Percentiles rank a stretch among this genome's conserved stretches.
These are phyloP conservation scores for Pistacia vera DNA, from an alignment of 345 rosid genomes.

Conservation along the genomic window DNA sequence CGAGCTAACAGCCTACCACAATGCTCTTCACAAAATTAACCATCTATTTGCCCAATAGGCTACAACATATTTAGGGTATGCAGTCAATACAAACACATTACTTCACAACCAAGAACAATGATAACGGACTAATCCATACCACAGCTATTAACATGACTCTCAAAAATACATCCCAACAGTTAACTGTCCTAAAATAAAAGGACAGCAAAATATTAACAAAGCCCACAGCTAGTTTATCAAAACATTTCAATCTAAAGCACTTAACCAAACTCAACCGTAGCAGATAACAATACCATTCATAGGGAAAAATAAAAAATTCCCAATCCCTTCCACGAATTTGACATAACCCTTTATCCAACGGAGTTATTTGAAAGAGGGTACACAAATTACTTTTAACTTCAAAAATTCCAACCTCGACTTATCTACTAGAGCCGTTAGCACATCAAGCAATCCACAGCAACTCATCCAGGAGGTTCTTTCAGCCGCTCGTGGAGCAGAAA, in stretches of 20 bases:
- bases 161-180: neutral
- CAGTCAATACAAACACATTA: neutral
- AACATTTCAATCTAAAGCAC: neutral
- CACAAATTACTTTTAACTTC: neutral
- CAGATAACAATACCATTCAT: neutral
- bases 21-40: neutral
- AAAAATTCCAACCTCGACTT: constrained; percentile 50
- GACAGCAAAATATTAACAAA: neutral
- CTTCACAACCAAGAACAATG: too few relatives aligned
- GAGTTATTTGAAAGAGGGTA: neutral
- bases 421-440: constrained; percentile 65
- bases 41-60: too few relatives aligned
- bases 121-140: neutral
- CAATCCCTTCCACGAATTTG: neutral
- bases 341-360: neutral
- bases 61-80: neutral
- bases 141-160: neutral
- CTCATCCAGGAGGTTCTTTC: constrained; percentile 64
- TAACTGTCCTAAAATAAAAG: neutral
- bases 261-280: neutral
- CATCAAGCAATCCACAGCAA: constrained; percentile 92
- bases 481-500: constrained; percentile 43
- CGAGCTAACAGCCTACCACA: neutral
- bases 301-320: neutral
- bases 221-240: neutral